Percentiles rank a stretch among this genome's conserved stretches.
phyloP scores from a whole-genome alignment of 78 protist genomes.

The Trichosphaerium sp. region DNA sequence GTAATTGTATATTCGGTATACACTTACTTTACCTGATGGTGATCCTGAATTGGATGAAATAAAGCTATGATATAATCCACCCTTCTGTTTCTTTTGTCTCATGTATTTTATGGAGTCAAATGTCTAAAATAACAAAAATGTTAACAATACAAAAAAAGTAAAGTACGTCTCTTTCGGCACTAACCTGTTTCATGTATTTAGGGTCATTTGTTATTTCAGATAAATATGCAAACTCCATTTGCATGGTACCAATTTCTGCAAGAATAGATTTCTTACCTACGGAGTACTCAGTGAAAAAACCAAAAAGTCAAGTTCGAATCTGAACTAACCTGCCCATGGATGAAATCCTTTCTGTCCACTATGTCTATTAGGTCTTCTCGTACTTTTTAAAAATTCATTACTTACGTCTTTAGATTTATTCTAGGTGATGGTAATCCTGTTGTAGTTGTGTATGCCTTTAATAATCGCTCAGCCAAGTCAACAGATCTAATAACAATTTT shows the following conservation, averaged over 20 bases:
- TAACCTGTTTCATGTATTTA: too few species aligned
- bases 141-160: too few species aligned
- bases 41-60: too few species aligned
- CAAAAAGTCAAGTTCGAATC: not conserved
- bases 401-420: not conserved
- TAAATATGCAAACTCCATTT: conserved; percentile 57
- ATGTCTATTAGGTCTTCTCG: not conserved
- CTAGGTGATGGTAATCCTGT: conserved; percentile 35
- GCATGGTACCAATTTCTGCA: conserved; percentile 62
- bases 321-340: not conserved
- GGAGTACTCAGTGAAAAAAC: too few species aligned
- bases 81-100: too few species aligned
- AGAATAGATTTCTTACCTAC: conserved; percentile 12
- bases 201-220: conserved; percentile 17
- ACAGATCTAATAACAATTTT: too few species aligned
- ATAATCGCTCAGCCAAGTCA: conserved; percentile 37
- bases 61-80: too few species aligned
- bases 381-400: not conserved
- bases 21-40: too few species aligned
- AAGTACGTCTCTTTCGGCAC: too few species aligned
- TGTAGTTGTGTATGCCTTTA: conserved; percentile 26
- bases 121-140: too few species aligned
- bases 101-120: too few species aligned
- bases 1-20: too few species aligned
- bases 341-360: not conserved